phyloP scores from a whole-genome alignment of 345 rosid genomes.

The Eucalyptus erythrocorys region DNA sequence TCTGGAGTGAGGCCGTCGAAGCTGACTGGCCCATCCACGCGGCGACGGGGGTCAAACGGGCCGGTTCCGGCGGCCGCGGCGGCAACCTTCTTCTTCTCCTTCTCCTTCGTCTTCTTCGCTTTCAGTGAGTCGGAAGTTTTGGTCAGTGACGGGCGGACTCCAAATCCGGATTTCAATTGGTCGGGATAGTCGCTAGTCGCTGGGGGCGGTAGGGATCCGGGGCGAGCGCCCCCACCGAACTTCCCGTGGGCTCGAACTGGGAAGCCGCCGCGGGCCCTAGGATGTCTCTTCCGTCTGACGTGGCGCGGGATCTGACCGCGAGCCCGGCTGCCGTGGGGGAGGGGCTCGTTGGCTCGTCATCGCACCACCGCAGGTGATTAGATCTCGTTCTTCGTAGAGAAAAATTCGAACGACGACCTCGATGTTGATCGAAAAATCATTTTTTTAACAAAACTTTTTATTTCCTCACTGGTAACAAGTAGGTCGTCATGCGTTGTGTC shows the following conservation, averaged over 20 bases:
- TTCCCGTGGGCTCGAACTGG: neutral
- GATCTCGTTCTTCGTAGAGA: neutral
- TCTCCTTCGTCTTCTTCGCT: neutral
- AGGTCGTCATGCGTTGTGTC: neutral
- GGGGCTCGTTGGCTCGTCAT: neutral
- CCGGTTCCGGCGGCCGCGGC: neutral
- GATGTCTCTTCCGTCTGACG: neutral
- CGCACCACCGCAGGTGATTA: neutral
- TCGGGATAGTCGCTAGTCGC: neutral
- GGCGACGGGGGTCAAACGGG: neutral
- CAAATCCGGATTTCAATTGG: slow-evolving; percentile 24
- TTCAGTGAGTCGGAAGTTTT: neutral
- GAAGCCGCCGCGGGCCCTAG: neutral
- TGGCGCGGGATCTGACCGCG: neutral
- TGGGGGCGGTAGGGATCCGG: neutral
- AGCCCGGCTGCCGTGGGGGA: neutral
- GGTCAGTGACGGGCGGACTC: slow-evolving; percentile 26
- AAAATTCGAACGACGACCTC: neutral
- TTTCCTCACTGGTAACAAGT: neutral
- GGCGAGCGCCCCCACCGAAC: neutral
- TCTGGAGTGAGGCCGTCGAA: slow-evolving; percentile 37
- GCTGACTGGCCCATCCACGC: slow-evolving; percentile 71
- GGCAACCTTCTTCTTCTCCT: neutral
- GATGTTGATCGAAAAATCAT: neutral
- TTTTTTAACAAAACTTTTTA: neutral